These are phyloP conservation scores for Pseudoscleropodium purum DNA, from an alignment of 225 moss, liverwort and hornwort genomes.

Conservation along the genomic window DNA sequence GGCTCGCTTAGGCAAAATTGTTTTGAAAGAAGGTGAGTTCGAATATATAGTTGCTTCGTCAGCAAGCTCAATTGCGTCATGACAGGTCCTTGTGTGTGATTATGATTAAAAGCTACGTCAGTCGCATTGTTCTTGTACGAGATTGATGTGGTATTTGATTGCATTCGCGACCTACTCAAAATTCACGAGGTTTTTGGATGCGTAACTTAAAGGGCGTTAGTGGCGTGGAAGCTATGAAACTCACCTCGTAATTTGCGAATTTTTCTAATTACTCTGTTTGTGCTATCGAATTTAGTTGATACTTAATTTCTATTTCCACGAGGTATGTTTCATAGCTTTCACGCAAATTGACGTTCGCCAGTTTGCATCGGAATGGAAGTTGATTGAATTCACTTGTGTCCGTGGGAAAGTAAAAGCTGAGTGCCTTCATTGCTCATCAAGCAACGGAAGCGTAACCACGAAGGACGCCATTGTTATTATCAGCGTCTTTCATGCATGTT, in stretches of 20 bases:
- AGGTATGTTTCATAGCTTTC: background rate
- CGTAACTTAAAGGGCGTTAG: background rate
- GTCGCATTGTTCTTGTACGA: background rate
- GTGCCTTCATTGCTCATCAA: background rate
- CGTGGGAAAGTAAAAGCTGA: background rate
- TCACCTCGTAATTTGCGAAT: background rate
- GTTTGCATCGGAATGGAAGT: background rate
- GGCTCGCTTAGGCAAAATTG: background rate
- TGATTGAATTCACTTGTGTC: background rate
- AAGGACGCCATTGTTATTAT: background rate
- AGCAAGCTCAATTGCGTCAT: background rate
- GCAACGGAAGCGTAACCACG: background rate
- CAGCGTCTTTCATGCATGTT: background rate
- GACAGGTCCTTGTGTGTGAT: background rate
- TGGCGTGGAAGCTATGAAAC: background rate
- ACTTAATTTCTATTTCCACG: background rate
- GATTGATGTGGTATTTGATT: background rate
- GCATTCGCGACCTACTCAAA: background rate
- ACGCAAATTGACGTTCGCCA: background rate
- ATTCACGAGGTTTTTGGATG: background rate
- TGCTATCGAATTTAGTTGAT: background rate
- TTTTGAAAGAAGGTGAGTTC: background rate
- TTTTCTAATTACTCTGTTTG: background rate
- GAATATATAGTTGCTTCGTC: background rate
- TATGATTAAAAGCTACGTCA: background rate